phyloP scores from a whole-genome alignment of 23 red algal species.

The Gracilariopsis chorda region DNA sequence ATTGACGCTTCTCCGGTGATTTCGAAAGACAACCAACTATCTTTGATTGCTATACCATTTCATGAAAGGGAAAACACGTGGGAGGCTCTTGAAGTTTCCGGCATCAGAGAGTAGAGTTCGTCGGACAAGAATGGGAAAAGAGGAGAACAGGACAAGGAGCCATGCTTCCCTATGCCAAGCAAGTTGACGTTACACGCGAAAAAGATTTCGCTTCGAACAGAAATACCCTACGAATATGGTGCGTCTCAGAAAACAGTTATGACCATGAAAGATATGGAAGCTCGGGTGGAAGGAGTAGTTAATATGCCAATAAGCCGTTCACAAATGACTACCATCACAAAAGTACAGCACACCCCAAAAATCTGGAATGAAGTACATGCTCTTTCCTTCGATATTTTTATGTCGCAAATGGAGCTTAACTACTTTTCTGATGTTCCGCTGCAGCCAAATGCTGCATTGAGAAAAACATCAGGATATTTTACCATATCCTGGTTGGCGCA shows the following conservation, averaged over 20 bases:
- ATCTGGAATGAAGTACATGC: constrained; percentile 52
- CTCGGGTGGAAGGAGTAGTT: not conserved
- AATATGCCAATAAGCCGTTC: not conserved
- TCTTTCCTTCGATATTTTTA: constrained; percentile 10
- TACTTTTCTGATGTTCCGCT: too few relatives aligned
- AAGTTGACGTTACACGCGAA: not conserved
- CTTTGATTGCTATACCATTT: constrained; percentile 41
- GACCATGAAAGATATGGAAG: not conserved
- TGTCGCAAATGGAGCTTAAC: not conserved
- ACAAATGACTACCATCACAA: constrained; percentile 7
- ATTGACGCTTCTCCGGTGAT: constrained; percentile 38
- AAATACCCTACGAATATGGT: constrained; percentile 35
- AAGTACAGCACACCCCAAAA: constrained; percentile 19
- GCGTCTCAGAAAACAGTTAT: constrained; percentile 40
- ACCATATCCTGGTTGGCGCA: too few relatives aligned
- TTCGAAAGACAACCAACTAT: not conserved
- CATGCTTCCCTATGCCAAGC: not conserved
- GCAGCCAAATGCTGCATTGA: too few relatives aligned
- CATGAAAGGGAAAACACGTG: constrained; percentile 10
- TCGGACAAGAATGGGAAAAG: not conserved
- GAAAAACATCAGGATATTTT: too few relatives aligned
- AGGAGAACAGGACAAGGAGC: not conserved
- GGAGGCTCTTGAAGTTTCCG: not conserved
- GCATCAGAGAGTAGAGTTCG: constrained; percentile 1
- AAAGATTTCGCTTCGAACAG: constrained; percentile 30